phyloP scores from a whole-genome alignment of 805 yeast genomes.

The Teunomyces tritomae region DNA sequence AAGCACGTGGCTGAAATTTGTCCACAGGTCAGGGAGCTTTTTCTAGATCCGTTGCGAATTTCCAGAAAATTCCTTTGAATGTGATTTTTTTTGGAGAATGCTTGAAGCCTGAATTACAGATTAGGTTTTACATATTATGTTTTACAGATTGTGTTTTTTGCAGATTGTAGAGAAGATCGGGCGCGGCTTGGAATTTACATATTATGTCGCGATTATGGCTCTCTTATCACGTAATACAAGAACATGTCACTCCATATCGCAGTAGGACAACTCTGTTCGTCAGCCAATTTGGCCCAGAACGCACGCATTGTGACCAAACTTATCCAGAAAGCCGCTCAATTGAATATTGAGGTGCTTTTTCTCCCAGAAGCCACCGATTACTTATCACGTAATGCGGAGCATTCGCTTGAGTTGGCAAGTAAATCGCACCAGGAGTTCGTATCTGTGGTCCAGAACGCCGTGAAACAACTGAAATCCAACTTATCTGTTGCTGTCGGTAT shows the following conservation, averaged over 20 bases:
- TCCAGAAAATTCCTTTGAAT: too few species aligned
- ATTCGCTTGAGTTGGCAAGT: conserved; percentile 60
- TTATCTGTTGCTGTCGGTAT: conserved; percentile 80
- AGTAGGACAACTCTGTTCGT: conserved; percentile 83
- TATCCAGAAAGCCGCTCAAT: conserved; percentile 59
- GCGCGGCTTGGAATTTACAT: too few species aligned
- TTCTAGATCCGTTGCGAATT: too few species aligned
- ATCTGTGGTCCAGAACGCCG: conserved; percentile 43
- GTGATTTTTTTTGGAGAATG: too few species aligned
- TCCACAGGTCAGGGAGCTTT: too few species aligned
- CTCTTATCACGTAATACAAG: not conserved
- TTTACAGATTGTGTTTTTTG: too few species aligned
- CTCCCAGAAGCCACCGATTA: conserved; percentile 95
- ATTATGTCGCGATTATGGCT: too few species aligned
- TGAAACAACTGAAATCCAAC: conserved; percentile 36
- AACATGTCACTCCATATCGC: conserved; percentile 42
- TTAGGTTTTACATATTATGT: too few species aligned
- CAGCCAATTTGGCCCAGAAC: conserved; percentile 59
- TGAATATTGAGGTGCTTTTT: conserved; percentile 67
- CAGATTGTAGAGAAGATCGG: too few species aligned
- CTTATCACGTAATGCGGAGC: conserved; percentile 65
- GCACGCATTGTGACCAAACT: conserved; percentile 56
- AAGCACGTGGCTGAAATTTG: too few species aligned
- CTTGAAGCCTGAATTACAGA: too few species aligned
- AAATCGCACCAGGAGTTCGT: conserved; percentile 37